These are phyloP conservation scores for Talaromyces ruber DNA, from an alignment of 495 filamentous ascomycete species.

Conservation along the genomic window DNA sequence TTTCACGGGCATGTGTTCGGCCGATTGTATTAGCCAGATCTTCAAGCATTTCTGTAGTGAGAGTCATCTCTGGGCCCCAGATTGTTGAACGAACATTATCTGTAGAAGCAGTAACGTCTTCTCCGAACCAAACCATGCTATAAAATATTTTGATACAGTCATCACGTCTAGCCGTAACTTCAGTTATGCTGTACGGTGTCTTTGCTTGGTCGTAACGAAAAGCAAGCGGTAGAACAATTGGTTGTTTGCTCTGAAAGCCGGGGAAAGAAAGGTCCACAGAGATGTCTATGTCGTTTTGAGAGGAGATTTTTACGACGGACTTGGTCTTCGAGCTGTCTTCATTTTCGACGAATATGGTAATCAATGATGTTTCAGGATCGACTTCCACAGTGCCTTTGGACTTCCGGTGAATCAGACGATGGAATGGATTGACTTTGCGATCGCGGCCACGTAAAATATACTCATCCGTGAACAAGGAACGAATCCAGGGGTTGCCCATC, in stretches of 20 bases:
- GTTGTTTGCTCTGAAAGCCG: not conserved
- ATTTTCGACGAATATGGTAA: not conserved
- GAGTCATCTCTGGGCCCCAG: not conserved
- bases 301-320: not conserved
- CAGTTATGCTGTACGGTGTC: not conserved
- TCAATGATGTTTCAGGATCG: not conserved
- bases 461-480: not conserved
- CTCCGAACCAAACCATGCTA: constrained; percentile 50
- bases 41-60: not conserved
- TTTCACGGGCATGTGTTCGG: not conserved
- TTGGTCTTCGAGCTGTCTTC: not conserved
- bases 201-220: not conserved
- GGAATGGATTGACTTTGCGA: not conserved
- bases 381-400: not conserved
- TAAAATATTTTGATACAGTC: constrained; percentile 86
- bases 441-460: not conserved
- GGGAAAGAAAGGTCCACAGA: not conserved
- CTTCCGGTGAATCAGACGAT: not conserved
- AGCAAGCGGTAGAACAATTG: not conserved
- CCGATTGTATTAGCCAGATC: not conserved
- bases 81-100: not conserved
- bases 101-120: not conserved
- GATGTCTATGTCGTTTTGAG: not conserved
- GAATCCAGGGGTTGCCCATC: not conserved
- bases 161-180: constrained; percentile 64